Evolutionary conservation across 306 rosid species (phyloP).

Genomic region (Amphicarpaea edgeworthii): DNA sequence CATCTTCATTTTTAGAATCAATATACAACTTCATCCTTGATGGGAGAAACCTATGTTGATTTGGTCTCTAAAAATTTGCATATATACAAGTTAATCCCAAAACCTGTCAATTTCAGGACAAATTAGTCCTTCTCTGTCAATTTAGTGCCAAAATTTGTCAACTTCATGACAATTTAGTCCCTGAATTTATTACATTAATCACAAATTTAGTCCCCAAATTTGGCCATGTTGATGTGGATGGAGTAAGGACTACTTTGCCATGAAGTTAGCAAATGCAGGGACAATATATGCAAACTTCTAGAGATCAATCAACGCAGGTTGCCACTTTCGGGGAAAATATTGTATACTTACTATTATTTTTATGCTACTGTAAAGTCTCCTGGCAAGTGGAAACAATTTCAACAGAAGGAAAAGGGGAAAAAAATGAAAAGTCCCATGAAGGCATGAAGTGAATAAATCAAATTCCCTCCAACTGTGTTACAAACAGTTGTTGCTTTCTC

Average conservation of each 20-base stretch:
- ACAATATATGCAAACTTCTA: neutral
- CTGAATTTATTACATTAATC: neutral
- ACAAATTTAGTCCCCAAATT: neutral
- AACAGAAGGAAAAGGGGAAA: neutral
- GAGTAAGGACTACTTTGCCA: neutral
- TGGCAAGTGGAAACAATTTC: conserved; percentile 28
- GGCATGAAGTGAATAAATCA: conserved; percentile 13
- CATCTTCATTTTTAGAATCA: conserved; percentile 27
- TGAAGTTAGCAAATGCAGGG: neutral
- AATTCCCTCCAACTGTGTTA: neutral
- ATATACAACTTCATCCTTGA: neutral
- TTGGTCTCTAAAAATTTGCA: neutral
- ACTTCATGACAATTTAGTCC: conserved; percentile 10
- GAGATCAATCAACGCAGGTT: neutral
- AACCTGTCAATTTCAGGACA: neutral
- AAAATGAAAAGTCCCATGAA: neutral
- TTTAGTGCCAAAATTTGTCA: neutral
- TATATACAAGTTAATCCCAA: neutral
- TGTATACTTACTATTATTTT: neutral
- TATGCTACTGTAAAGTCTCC: conserved; percentile 13
- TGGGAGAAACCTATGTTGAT: neutral
- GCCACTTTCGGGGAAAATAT: neutral
- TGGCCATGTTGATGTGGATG: neutral
- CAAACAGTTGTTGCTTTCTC: conserved; percentile 15
- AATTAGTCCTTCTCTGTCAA: neutral